Base-by-base conservation (phyloP, 371 early-diverging fungal genomes). In the Parasitella parasitica region DNA sequence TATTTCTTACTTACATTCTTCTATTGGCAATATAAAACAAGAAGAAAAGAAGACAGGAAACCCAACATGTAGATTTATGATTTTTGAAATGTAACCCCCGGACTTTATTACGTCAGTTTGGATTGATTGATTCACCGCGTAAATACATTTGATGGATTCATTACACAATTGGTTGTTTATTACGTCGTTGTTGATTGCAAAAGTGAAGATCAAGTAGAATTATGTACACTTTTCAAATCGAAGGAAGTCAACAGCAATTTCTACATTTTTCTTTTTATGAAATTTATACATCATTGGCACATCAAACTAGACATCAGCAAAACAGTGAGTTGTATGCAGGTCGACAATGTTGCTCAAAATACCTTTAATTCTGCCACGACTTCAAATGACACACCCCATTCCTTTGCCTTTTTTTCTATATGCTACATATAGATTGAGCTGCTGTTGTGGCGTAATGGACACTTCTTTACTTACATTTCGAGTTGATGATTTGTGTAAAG, bases 241-340 rank as follows among this genome's bases (percentile, higher is more conserved):
- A 30, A 90, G 68, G 66, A 92, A 85, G 66, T 93, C 93, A 6
- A 93, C 93, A 22, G 82, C 84, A 50, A 93, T 87, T 58, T 91
- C 90, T 0, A 91, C 86, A 4, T 87, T 84, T 61, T 89, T 81
- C 68, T 89, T 89, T 65, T 90, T 92, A 66, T 93, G 94, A 71
- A 92, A 90, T 66, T 88, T 89, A 81, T 93, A 93, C 88, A 89
- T 91, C 81, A 84, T 88, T 50, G 89, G 89, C n/a, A 92, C 78
- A 72, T 92, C 91, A 70, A 91, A 92, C 87, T 86, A 64, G 8
- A 52, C 13, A 2, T 15, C 22, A 53, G 5, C 7, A 3, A n/a
- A 38, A n/a, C n/a, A 15, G 22, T 55, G 16, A 43, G n/a, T 30
- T 27, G 7, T 1, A 51, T 41, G 35, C 26, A 36, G 6, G 24